Conservation (phyloP, 2,329 filamentous ascomycete genomes). For the Ophiosphaerella korrae region DNA sequence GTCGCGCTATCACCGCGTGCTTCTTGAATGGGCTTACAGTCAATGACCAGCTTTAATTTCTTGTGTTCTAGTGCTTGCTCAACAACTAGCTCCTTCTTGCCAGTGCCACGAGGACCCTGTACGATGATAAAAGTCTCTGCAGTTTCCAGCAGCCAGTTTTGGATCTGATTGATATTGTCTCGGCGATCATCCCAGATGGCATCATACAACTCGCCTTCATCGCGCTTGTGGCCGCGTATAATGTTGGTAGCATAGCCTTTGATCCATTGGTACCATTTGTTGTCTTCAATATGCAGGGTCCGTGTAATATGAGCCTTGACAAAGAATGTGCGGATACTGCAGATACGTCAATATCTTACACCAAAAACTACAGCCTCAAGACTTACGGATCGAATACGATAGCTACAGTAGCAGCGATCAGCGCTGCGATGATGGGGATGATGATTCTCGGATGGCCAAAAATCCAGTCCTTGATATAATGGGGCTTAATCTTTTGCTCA, state of each 20-base stretch:
- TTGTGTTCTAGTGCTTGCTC: conserved; percentile 80
- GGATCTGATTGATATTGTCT: conserved; percentile 78
- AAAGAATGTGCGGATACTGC: conserved; percentile 81
- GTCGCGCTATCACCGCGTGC: conserved; percentile 85
- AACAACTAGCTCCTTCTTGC: conserved; percentile 85
- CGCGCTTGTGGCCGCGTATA: conserved; percentile 63
- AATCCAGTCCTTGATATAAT: conserved; percentile 87
- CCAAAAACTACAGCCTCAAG: background rate
- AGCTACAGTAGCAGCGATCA: conserved; percentile 82
- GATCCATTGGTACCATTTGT: conserved; percentile 78
- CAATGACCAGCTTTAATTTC: conserved; percentile 79
- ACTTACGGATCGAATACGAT: conserved; percentile 76
- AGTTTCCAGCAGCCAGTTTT: conserved; percentile 85
- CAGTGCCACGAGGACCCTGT: conserved; percentile 88
- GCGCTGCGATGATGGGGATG: conserved; percentile 78
- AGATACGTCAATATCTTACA: conserved; percentile 5
- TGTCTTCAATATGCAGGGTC: conserved; percentile 75
- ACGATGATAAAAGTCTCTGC: conserved; percentile 92
- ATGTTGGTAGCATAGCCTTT: conserved; percentile 72
- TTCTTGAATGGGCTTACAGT: conserved; percentile 93
- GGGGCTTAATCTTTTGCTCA: conserved; percentile 74
- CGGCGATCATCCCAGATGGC: conserved; percentile 89
- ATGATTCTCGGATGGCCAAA: conserved; percentile 85
- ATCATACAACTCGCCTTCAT: conserved; percentile 68
- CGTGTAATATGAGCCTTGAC: conserved; percentile 86